These are phyloP conservation scores for Ramularia collo-cygni DNA, from an alignment of 2,329 filamentous ascomycete species.

Conservation along the genomic window DNA sequence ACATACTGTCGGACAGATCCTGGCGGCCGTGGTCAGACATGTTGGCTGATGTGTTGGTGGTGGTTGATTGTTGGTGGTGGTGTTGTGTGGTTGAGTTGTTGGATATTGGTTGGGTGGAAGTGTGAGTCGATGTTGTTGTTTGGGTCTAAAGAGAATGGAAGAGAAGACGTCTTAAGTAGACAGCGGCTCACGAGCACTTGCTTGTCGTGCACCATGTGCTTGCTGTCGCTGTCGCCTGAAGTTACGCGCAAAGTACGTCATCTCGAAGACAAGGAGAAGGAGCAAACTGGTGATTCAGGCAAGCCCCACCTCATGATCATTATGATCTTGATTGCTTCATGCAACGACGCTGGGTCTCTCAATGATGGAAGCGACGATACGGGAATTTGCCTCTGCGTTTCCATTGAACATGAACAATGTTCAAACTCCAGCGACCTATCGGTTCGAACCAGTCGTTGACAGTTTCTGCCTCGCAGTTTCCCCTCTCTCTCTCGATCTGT, in stretches of 20 bases:
- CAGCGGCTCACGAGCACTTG: slow-evolving; percentile 2
- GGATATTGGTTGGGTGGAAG: neutral
- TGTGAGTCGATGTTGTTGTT: neutral
- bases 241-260: too few relatives aligned
- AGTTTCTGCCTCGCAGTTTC: too few relatives aligned
- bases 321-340: too few relatives aligned
- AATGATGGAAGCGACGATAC: too few relatives aligned
- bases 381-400: too few relatives aligned
- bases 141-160: neutral
- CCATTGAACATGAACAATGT: too few relatives aligned
- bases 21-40: slow-evolving; percentile 60
- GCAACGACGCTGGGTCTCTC: too few relatives aligned
- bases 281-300: slow-evolving; percentile 1
- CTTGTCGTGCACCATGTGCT: neutral
- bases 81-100: slow-evolving; percentile 2
- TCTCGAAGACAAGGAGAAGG: neutral
- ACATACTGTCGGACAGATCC: slow-evolving; percentile 47
- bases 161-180: slow-evolving; percentile 1
- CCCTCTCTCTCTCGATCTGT: too few relatives aligned
- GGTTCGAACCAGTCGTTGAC: too few relatives aligned
- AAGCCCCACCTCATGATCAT: too few relatives aligned
- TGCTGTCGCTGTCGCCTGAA: too few relatives aligned
- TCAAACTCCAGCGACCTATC: too few relatives aligned
- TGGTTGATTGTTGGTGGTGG: slow-evolving; percentile 6
- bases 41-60: slow-evolving; percentile 21